Evolutionary conservation across 148 eudicot species (phyloP), one percentile per base, ranked within the genome.

Genomic region (Rhododendron vialii): DNA sequence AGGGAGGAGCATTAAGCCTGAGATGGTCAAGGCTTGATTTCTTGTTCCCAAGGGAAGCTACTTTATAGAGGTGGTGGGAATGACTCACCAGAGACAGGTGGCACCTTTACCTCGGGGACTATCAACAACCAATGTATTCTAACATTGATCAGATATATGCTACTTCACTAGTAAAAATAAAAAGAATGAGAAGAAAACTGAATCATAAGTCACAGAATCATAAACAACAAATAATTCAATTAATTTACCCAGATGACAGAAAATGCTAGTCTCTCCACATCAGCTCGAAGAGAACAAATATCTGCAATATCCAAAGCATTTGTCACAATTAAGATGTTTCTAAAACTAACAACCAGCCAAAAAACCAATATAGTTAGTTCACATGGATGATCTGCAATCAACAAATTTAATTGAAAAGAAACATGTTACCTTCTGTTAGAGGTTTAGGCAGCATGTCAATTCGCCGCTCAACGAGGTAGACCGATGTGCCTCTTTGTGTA

Each of bases 391-490:
- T 33, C 17, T 82, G 33, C 38, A 86, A 38, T 53, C 8, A 83
- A 12, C 57, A 87, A 84, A 26, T 33, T 36, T 4, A 78, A 43
- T 48, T 75, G n/a, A 57, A 65, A 33, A 13, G 73, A 69, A 61
- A 48, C 80, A 85, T 18, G 80, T 71, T 57, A 88, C 99, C 99
- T 95, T 97, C 99, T 24, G 99, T 97, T 76, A 97, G 89, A 92
- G 98, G 99, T 91, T 97, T 97, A 17, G 99, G 99, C 81, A 97
- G 96, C 99, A 97, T 97, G 92, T 97, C 99, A 89, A 95, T 97
- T 78, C 99, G 94, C 26, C 94, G 90, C 88, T 97, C 99, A 85
- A 97, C 99, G 82, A 97, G 99, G 87, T 97, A 97, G 84, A 95
- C 98, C 35, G 99, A 95, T 43, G 99, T 97, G 78, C 99, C 99